Percentiles rank a stretch among this genome's conserved stretches.
Evolutionary conservation across 2,329 filamentous ascomycete species (phyloP).

Genomic region (Geoglossum cookeanum): DNA sequence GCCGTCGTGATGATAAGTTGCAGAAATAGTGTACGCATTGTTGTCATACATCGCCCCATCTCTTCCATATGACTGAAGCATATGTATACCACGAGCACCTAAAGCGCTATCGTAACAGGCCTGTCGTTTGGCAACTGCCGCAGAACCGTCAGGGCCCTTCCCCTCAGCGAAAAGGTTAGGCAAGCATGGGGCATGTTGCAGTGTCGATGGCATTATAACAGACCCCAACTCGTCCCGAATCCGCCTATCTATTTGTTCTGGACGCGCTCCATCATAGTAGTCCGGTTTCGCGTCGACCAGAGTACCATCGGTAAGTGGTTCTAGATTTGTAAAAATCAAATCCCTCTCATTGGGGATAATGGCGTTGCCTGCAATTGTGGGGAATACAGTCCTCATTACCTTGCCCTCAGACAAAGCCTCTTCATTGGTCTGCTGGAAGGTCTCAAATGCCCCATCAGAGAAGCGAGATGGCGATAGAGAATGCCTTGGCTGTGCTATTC

Average conservation of each 20-base stretch:
- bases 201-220: slow-evolving; percentile 19
- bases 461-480: background rate
- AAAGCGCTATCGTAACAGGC: slow-evolving; percentile 22
- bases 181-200: slow-evolving; percentile 15
- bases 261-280: background rate
- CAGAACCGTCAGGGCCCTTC: slow-evolving; percentile 15
- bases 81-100: slow-evolving; percentile 20
- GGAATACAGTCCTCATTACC: background rate
- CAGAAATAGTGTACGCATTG: slow-evolving; percentile 22
- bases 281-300: slow-evolving; percentile 15
- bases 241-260: slow-evolving; percentile 12
- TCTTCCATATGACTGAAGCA: slow-evolving; percentile 19
- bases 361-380: background rate
- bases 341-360: background rate
- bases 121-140: slow-evolving; percentile 17
- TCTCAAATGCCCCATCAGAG: background rate
- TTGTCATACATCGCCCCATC: slow-evolving; percentile 18
- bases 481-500: background rate
- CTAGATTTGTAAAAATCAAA: background rate
- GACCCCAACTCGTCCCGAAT: slow-evolving; percentile 13
- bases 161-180: slow-evolving; percentile 26
- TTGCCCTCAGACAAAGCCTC: background rate
- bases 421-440: background rate
- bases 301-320: slow-evolving; percentile 17
- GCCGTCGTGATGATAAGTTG: slow-evolving; percentile 19